Evolutionary conservation across 2,329 filamentous ascomycete species (phyloP).

Genomic region (Tolypocladium album): DNA sequence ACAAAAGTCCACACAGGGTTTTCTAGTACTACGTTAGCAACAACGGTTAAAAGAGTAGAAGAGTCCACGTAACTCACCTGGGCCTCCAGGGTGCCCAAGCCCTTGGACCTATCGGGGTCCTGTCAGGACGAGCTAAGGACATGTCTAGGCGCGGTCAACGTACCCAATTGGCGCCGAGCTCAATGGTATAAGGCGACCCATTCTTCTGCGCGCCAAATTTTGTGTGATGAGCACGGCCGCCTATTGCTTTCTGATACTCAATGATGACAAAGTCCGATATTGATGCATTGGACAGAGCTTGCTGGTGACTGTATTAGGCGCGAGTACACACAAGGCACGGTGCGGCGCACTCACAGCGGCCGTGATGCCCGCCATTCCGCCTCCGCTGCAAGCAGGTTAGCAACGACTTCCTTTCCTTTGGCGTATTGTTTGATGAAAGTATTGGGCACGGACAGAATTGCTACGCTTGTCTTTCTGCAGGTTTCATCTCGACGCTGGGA

Average conservation of each 20-base stretch:
- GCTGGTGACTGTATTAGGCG: constrained; percentile 12
- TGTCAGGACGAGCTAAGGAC: constrained; percentile 4
- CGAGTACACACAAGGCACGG: no score
- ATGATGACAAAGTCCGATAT: constrained; percentile 54
- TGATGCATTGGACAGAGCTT: constrained; percentile 50
- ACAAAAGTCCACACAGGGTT: constrained; percentile 52
- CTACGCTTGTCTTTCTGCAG: constrained; percentile 19
- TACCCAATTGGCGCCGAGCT: constrained; percentile 59
- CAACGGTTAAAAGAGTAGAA: no score
- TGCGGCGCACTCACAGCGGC: constrained; percentile 29
- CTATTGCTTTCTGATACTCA: constrained; percentile 51
- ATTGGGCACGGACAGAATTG: constrained; percentile 14
- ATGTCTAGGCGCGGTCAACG: constrained; percentile 5
- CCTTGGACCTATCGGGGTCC: constrained; percentile 14
- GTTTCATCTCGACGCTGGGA: background rate
- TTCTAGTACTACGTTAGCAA: constrained; percentile 18
- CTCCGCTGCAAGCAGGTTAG: constrained; percentile 25
- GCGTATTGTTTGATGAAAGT: background rate
- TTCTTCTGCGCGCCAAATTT: constrained; percentile 40
- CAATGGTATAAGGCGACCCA: constrained; percentile 45
- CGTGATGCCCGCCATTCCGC: constrained; percentile 51
- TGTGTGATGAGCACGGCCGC: constrained; percentile 49
- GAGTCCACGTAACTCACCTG: constrained; percentile 6
- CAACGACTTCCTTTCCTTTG: background rate
- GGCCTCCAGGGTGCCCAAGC: constrained; percentile 11